Evolutionary conservation across 768 basidiomycete genomes (phyloP), one percentile per base, ranked within the genome.

Genomic region (Porpolomopsis calyptriformis): DNA sequence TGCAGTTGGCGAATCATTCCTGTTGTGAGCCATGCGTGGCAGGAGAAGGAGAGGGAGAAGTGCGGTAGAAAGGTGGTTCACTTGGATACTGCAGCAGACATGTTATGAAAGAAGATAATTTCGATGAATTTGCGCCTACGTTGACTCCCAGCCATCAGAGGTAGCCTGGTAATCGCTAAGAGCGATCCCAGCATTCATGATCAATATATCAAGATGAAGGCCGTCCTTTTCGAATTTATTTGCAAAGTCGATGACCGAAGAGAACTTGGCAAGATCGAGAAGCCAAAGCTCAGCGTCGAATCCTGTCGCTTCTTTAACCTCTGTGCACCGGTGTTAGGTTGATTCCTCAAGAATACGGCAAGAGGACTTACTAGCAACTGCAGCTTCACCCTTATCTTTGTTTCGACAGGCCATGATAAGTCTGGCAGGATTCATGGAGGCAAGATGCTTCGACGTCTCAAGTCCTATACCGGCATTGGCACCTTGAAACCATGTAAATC

Each of bases 381-480:
- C 69, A 8, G 52, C 59, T 37, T 63, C 51, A 3, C 67, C 70
- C 44, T 61, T 67, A n/a, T 53, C 49, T 38, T 62, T 40, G 40
- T 49, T 65, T 12, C 70, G 55, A 47, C 68, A 72, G 3, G 58
- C 68, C 9, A 74, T 24, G 19, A 74, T 62, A 3, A 73, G 53
- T 40, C 57, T 59, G 1, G 43, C 63, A n/a, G 72, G 61, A 37
- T 64, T 64, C 72, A 74, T 70, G 1, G 49, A 36, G 0, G 71
- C 71, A 31, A 75, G 69, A 45, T 73, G 68, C 46, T 66, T 70
- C 5, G 66, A 58, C 1, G 70, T 64, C 50, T 74, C 72, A 33
- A 72, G 64, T 1, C 74, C 74, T 3, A 76, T 46, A 2, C 75
- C 78, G 19, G 63, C 62, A 51, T 80, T 80, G 2, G 76, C 72